phyloP scores from a whole-genome alignment of 1,139 yeast species.

The Lodderomyces theae region DNA sequence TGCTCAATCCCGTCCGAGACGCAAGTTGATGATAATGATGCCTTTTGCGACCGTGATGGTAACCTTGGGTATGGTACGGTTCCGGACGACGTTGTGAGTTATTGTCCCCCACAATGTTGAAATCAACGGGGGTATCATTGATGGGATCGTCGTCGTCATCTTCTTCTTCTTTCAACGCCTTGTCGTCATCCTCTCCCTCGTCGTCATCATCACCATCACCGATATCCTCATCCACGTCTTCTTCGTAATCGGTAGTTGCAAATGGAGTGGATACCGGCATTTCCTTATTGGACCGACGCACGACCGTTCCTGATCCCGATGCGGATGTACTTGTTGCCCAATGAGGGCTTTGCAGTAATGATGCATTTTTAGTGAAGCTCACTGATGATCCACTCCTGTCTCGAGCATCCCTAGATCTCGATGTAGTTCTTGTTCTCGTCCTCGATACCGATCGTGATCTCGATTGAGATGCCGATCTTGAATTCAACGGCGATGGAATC shows the following conservation, averaged over 20 bases:
- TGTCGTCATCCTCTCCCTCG: background rate
- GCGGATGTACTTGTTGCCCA: too few species aligned
- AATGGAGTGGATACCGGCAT: background rate
- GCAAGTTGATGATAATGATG: conserved; percentile 1
- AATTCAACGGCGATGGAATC: background rate
- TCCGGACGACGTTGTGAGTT: background rate
- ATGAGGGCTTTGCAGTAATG: background rate
- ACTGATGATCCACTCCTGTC: background rate
- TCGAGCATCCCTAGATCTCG: conserved; percentile 17
- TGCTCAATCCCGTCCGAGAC: background rate
- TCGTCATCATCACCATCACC: too few species aligned
- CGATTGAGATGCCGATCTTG: background rate
- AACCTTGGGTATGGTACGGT: too few species aligned
- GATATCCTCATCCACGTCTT: background rate
- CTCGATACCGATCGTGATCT: conserved; percentile 1
- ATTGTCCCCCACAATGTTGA: conserved; percentile 23
- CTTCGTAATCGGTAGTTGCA: background rate
- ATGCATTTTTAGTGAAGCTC: background rate
- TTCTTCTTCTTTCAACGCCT: background rate
- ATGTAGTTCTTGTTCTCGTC: conserved; percentile 12
- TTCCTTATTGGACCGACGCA: background rate
- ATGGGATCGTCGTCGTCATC: conserved; percentile 35
- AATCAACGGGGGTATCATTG: conserved; percentile 44
- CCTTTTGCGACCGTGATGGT: background rate
- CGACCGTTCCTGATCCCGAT: background rate